phyloP scores from a whole-genome alignment of 805 yeast genomes.

The Saccharomycopsis microspora region DNA sequence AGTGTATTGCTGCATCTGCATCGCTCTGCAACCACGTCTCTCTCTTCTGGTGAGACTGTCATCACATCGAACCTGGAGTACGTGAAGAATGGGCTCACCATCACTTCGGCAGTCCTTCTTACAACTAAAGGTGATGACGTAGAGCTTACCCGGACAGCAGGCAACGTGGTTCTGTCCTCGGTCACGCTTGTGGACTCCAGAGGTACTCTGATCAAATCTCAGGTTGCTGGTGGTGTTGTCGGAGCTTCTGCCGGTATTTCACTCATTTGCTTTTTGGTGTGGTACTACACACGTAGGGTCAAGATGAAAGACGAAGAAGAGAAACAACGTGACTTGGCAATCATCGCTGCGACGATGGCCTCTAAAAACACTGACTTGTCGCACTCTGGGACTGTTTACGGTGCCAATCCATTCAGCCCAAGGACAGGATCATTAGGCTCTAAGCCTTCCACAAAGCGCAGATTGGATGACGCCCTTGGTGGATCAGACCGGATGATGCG shows the following conservation, averaged over 20 bases:
- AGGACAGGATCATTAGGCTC: slow-evolving; percentile 2
- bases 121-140: slow-evolving; percentile 11
- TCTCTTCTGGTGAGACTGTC: slow-evolving; percentile 5
- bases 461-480: slow-evolving; percentile 1
- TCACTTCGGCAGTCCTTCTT: slow-evolving; percentile 11
- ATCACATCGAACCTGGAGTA: slow-evolving; percentile 14
- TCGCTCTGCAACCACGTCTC: slow-evolving; percentile 6
- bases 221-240: slow-evolving; percentile 17
- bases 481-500: slow-evolving; percentile 13
- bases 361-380: slow-evolving; percentile 5
- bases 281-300: slow-evolving; percentile 16
- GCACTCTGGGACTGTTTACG: slow-evolving; percentile 10
- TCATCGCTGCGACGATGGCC: slow-evolving; percentile 17
- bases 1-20: slow-evolving; percentile 4
- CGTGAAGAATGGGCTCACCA: slow-evolving; percentile 11
- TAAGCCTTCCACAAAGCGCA: slow-evolving; percentile 4
- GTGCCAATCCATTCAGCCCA: slow-evolving; percentile 7
- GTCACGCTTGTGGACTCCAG: slow-evolving; percentile 11
- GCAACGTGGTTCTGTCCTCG: slow-evolving; percentile 13
- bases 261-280: slow-evolving; percentile 12
- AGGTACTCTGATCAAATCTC: slow-evolving; percentile 2
- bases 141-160: slow-evolving; percentile 12
- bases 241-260: slow-evolving; percentile 16
- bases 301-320: slow-evolving; percentile 17
- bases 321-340: slow-evolving; percentile 16